phyloP scores from a whole-genome alignment of 768 basidiomycete genomes.

The Kwoniella europaea region DNA sequence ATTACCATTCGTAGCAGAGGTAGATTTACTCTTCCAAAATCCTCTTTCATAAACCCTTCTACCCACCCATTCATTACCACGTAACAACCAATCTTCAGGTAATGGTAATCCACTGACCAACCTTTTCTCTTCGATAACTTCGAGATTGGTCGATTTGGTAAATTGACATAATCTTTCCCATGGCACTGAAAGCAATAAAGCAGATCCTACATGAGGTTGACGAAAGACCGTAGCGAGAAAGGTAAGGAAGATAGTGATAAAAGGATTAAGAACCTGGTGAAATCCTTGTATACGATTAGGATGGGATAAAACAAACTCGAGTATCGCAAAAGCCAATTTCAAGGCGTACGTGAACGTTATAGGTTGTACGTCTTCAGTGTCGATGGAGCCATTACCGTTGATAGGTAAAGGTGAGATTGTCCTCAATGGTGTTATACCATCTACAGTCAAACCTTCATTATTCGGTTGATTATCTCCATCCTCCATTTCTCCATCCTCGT shows the following conservation, averaged over 20 bases:
- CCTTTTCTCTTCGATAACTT: slow-evolving; percentile 54
- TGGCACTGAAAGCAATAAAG: slow-evolving; percentile 78
- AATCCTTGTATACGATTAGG: slow-evolving; percentile 61
- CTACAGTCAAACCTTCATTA: background rate
- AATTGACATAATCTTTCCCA: slow-evolving; percentile 77
- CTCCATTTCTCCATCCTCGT: slow-evolving; percentile 56
- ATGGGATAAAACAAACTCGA: slow-evolving; percentile 71
- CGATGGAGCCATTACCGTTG: background rate
- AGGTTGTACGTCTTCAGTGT: slow-evolving; percentile 59
- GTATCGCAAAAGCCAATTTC: slow-evolving; percentile 76
- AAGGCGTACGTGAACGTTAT: slow-evolving; percentile 74
- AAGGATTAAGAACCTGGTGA: slow-evolving; percentile 73
- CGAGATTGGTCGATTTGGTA: slow-evolving; percentile 66
- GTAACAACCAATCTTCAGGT: slow-evolving; percentile 91
- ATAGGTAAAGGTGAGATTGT: slow-evolving; percentile 13
- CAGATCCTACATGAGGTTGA: slow-evolving; percentile 66
- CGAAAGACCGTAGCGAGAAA: slow-evolving; percentile 81
- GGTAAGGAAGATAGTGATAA: slow-evolving; percentile 82
- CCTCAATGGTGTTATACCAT: background rate
- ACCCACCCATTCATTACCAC: slow-evolving; percentile 96
- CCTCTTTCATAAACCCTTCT: slow-evolving; percentile 88
- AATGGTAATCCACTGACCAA: slow-evolving; percentile 76
- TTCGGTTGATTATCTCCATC: slow-evolving; percentile 27
- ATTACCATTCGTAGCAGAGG: slow-evolving; percentile 14
- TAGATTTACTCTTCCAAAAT: slow-evolving; percentile 76